These are phyloP conservation scores for Plasmodium cynomolgi DNA, from an alignment of 169 alveolate species.

Conservation along the genomic window DNA sequence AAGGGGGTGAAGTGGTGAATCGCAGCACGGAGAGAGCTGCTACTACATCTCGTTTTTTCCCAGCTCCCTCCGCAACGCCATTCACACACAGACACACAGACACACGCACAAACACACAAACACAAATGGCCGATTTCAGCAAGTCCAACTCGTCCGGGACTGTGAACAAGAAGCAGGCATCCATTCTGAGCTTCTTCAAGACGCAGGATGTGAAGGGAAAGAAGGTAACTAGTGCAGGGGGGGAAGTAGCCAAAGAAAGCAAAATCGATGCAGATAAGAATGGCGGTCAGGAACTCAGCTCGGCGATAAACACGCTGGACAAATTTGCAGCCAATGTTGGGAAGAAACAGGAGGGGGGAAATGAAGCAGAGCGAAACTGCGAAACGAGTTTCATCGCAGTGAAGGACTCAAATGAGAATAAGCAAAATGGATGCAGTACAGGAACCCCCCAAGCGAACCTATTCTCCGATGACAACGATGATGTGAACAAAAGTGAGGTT, in stretches of 20 bases:
- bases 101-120: too few species aligned
- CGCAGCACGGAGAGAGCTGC: background rate
- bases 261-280: background rate
- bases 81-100: background rate
- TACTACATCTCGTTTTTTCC: background rate
- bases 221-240: background rate
- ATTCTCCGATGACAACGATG: background rate
- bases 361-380: background rate
- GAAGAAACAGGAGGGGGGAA: background rate
- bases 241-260: background rate
- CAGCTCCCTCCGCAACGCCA: background rate
- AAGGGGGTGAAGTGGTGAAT: background rate
- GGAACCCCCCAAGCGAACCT: background rate
- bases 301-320: background rate
- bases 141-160: conserved; percentile 7
- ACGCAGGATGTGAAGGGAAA: conserved; percentile 16
- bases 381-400: background rate
- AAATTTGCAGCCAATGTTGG: background rate
- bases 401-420: background rate
- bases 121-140: conserved; percentile 13
- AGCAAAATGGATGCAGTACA: background rate
- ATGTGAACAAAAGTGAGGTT: background rate
- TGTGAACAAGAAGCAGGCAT: conserved; percentile 41
- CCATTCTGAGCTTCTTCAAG: conserved; percentile 64
- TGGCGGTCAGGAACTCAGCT: background rate